Percentiles rank a stretch among this genome's conserved stretches.
These are phyloP conservation scores for Thelonectria discophora DNA, from an alignment of 2,329 filamentous ascomycete species.

Conservation along the genomic window DNA sequence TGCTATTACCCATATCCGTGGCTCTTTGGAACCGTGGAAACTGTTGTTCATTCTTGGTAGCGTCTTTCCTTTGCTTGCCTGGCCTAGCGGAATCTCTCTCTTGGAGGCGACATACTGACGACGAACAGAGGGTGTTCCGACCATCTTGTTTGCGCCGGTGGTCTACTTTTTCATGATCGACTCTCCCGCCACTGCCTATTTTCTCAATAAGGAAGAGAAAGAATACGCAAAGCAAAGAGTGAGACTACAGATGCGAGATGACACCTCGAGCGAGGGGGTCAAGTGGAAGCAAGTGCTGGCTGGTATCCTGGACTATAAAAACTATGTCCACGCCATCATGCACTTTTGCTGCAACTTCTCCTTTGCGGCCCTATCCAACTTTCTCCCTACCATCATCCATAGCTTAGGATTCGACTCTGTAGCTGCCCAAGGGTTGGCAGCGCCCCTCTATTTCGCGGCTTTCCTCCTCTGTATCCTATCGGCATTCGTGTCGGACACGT, in stretches of 20 bases:
- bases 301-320: slow-evolving; percentile 22
- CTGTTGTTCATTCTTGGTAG: slow-evolving; percentile 12
- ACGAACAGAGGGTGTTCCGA: slow-evolving; percentile 21
- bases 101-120: too few species aligned
- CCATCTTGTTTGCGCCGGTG: slow-evolving; percentile 15
- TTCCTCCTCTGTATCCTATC: slow-evolving; percentile 23
- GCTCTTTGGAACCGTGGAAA: slow-evolving; percentile 26
- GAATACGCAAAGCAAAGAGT: slow-evolving; percentile 22
- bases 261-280: slow-evolving; percentile 20
- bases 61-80: neutral
- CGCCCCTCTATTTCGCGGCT: slow-evolving; percentile 20
- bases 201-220: slow-evolving; percentile 17
- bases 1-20: slow-evolving; percentile 23
- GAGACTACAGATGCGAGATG: slow-evolving; percentile 21
- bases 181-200: slow-evolving; percentile 20
- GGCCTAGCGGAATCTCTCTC: neutral
- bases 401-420: slow-evolving; percentile 26
- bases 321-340: slow-evolving; percentile 25
- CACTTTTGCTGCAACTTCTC: slow-evolving; percentile 31
- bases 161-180: slow-evolving; percentile 23
- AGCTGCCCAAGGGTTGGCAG: slow-evolving; percentile 25
- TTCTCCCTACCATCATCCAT: slow-evolving; percentile 26
- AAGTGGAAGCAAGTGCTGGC: slow-evolving; percentile 23
- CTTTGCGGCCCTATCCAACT: slow-evolving; percentile 27
- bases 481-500: slow-evolving; percentile 19